Conservation (phyloP, 1,284 basidiomycete species). For the Ceratobasidium sp. region DNA sequence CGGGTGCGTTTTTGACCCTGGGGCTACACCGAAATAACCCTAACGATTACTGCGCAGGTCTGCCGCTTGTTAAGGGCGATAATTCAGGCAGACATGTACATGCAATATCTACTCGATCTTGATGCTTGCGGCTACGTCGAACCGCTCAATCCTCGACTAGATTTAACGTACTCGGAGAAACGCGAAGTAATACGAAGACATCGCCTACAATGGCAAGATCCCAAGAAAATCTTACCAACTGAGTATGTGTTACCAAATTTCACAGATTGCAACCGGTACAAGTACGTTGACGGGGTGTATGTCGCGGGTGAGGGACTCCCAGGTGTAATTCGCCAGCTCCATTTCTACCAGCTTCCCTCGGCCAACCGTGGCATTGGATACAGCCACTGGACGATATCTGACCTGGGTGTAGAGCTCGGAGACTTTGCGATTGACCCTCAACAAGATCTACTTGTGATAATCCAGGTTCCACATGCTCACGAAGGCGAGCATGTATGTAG, state of each 20-base stretch:
- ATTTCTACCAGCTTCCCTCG: slow-evolving; percentile 6
- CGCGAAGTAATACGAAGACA: neutral
- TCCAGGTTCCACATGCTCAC: neutral
- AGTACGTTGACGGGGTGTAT: neutral
- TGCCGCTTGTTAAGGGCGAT: neutral
- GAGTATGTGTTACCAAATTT: neutral
- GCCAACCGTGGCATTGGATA: neutral
- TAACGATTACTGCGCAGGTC: neutral
- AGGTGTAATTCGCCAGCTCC: neutral
- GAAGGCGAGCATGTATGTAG: neutral
- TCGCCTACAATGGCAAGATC: neutral
- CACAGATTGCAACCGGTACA: neutral
- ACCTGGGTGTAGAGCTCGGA: neutral
- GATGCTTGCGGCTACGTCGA: slow-evolving; percentile 3
- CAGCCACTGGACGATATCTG: neutral
- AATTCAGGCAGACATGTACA: neutral
- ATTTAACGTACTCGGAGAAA: slow-evolving; percentile 10
- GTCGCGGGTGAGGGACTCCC: too few relatives aligned
- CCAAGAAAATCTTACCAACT: neutral
- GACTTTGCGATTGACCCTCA: neutral
- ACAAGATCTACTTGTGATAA: neutral
- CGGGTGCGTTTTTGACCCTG: too few relatives aligned
- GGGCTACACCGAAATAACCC: too few relatives aligned
- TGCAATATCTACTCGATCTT: slow-evolving; percentile 5
- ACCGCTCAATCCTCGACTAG: neutral